Evolutionary conservation across 2,329 filamentous ascomycete species (phyloP), one percentile per base, ranked within the genome.

Genomic region (Colletotrichum sidae): DNA sequence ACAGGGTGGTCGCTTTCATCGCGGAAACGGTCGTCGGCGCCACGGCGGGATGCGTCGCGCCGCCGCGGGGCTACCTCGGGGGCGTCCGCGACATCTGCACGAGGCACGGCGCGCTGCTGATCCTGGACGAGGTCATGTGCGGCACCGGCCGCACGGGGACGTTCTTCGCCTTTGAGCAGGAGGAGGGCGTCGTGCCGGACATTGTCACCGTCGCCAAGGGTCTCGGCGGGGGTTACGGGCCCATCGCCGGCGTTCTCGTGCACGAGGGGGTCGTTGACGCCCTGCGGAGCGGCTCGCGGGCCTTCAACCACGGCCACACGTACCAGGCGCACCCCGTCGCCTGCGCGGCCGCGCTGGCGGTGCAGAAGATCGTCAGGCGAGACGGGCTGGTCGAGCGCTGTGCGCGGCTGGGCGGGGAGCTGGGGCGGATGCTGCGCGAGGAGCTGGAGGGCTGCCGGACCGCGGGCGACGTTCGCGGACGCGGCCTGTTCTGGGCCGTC

Each of bases 91-190:
- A 74, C 0, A 78, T 90, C 0, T 90, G 88, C 71, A 78, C 84
- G 25, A 82, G 81, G 59, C 77, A 89, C 61, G 84, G 83, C 2
- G 83, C 84, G 0, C 78, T 90, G 2, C 77, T 89, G 6, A 80
- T 87, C n/a, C 67, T 87, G 0, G 86, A 88, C 60, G 84, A 88
- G 73, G 84, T 93, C 65, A 93, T 93, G 90, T 90, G 85, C 54
- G 89, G 89, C 9, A 86, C 87, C 76, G 89, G 89, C 3, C 83
- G 89, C 3, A 84, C 82, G 0, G 88, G 88, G 0, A 86, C 80
- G 6, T 75, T 91, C 69, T 85, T 92, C 75, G 86, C 88, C 0
- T 91, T 86, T 84, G 81, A 91, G 71, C 83, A 89, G 51, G 84
- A 90, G 53, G 70, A 17, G 4, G 42, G 42, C 4, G 69, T 71